phyloP scores from a whole-genome alignment of 1,284 basidiomycete genomes.

The Stygiomarasmius scandens region DNA sequence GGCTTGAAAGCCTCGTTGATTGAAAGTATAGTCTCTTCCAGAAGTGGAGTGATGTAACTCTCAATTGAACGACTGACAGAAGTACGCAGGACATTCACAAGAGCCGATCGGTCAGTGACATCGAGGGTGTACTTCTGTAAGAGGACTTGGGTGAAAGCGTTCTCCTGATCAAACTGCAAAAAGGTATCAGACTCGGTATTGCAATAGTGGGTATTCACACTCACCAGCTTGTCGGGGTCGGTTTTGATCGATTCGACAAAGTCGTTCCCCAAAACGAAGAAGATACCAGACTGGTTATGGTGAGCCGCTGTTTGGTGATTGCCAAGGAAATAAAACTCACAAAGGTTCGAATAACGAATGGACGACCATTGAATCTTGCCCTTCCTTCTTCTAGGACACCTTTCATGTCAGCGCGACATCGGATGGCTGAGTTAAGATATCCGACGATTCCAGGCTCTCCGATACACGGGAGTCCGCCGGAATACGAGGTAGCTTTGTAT shows the following conservation, averaged over 20 bases:
- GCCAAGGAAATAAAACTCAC: neutral
- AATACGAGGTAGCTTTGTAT: slow-evolving; percentile 3
- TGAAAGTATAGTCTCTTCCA: slow-evolving; percentile 1
- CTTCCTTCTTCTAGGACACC: slow-evolving; percentile 3
- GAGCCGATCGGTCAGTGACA: slow-evolving; percentile 1
- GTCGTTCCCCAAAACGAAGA: slow-evolving; percentile 1
- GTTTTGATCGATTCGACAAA: slow-evolving; percentile 2
- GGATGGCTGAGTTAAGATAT: neutral
- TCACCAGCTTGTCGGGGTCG: neutral
- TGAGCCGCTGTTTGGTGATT: too few relatives aligned
- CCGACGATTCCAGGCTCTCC: slow-evolving; percentile 1
- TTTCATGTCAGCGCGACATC: slow-evolving; percentile 7
- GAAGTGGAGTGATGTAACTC: slow-evolving; percentile 1
- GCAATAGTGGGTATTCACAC: too few relatives aligned
- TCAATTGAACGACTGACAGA: slow-evolving; percentile 3
- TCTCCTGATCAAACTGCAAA: slow-evolving; percentile 1
- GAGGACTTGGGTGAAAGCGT: slow-evolving; percentile 2
- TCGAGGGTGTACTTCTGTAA: slow-evolving; percentile 3
- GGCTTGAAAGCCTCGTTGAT: neutral
- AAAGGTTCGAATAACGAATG: slow-evolving; percentile 4
- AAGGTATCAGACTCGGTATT: too few relatives aligned
- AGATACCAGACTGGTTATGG: slow-evolving; percentile 3
- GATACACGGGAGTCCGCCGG: neutral
- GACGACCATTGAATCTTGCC: neutral
- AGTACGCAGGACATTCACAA: slow-evolving; percentile 3